Conservation (phyloP, 148 eudicot genomes). For the Dianthus caryophyllus region DNA sequence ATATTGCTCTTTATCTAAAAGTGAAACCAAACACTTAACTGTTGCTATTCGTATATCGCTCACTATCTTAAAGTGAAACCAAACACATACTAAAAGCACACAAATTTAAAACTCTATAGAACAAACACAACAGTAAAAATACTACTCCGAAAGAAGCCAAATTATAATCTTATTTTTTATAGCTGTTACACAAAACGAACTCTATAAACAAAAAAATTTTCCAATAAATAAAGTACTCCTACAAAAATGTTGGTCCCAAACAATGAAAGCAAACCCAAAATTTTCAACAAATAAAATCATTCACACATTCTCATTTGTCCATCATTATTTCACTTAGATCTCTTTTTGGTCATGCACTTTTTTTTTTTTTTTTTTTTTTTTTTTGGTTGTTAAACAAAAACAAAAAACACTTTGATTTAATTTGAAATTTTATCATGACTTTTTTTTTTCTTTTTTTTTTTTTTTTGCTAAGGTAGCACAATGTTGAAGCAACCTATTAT, state of each 20-base stretch:
- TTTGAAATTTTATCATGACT: neutral
- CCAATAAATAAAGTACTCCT: neutral
- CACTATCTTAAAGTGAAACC: too few species aligned
- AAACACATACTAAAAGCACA: too few species aligned
- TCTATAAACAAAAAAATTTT: neutral
- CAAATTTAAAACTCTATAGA: too few species aligned
- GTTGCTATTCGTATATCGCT: too few species aligned
- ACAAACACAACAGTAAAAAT: too few species aligned
- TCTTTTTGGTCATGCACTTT: constrained; percentile 8
- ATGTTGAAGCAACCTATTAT: constrained; percentile 19
- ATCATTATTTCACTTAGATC: neutral
- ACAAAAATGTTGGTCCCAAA: neutral
- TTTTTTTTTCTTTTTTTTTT: too few species aligned
- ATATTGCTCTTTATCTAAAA: too few species aligned
- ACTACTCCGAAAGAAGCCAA: too few species aligned
- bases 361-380: neutral
- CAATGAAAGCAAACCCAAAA: constrained; percentile 1
- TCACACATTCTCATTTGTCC: constrained; percentile 11
- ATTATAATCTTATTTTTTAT: too few species aligned
- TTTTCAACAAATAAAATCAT: constrained; percentile 13
- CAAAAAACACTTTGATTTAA: neutral
- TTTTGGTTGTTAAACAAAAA: too few species aligned
- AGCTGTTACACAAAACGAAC: neutral
- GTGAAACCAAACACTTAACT: too few species aligned
- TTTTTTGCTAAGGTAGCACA: constrained; percentile 18